phyloP scores from a whole-genome alignment of 2,329 filamentous ascomycete genomes.

The Calonectria multiphialidica region DNA sequence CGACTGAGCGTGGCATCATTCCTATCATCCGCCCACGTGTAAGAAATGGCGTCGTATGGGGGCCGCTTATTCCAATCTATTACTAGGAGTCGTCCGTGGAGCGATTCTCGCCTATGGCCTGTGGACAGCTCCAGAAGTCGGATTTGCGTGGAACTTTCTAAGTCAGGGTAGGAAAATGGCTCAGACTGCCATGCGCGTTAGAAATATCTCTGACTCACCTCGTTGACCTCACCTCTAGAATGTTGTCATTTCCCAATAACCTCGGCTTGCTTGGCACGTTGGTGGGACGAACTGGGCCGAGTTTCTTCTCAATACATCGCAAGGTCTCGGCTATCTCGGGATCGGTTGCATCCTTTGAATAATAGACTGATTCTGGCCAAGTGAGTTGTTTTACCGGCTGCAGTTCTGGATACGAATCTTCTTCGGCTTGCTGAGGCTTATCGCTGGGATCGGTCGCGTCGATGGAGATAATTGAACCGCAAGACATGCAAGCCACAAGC shows the following conservation, averaged over 20 bases:
- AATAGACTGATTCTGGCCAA: background rate
- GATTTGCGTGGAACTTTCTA: slow-evolving; percentile 9
- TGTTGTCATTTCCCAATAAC: background rate
- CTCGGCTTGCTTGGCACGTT: background rate
- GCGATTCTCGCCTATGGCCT: slow-evolving; percentile 4
- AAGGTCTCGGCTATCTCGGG: background rate
- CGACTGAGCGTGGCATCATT: slow-evolving; percentile 24
- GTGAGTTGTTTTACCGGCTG: background rate
- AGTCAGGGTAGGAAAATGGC: slow-evolving; percentile 16
- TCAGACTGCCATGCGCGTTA: background rate
- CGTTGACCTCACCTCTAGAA: background rate
- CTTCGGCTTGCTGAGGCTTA: background rate
- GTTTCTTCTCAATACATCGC: background rate
- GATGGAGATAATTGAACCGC: background rate
- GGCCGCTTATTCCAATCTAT: slow-evolving; percentile 9
- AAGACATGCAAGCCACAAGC: background rate
- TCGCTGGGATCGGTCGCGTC: background rate
- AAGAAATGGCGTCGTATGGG: slow-evolving; percentile 26
- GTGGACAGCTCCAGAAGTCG: slow-evolving; percentile 24
- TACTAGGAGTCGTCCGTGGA: slow-evolving; percentile 22
- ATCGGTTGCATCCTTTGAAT: background rate
- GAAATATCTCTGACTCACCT: background rate
- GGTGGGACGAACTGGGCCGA: background rate
- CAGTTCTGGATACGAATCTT: background rate
- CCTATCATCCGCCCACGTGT: slow-evolving; percentile 26